phyloP scores from a whole-genome alignment of 768 basidiomycete species.

The Boletus subcaerulescens region DNA sequence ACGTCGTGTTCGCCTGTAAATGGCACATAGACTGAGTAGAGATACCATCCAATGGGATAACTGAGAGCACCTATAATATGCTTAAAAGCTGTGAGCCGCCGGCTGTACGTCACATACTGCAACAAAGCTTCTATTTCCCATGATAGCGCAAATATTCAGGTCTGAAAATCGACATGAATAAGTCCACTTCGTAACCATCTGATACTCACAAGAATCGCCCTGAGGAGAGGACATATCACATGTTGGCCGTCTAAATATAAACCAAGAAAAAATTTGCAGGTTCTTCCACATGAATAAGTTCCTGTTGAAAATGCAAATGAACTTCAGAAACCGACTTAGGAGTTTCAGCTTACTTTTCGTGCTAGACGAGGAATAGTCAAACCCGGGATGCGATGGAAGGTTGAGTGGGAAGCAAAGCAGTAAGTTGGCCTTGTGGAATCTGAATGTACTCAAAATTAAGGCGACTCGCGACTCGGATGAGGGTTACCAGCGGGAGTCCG shows the following conservation, averaged over 20 bases:
- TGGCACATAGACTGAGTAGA: too few relatives aligned
- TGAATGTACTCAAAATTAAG: too few relatives aligned
- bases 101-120: not conserved
- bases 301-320: too few relatives aligned
- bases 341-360: too few relatives aligned
- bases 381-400: too few relatives aligned
- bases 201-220: not conserved
- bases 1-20: not conserved
- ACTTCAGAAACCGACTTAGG: too few relatives aligned
- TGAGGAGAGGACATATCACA: not conserved
- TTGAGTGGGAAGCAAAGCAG: too few relatives aligned
- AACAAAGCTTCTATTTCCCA: not conserved
- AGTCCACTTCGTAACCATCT: constrained; percentile 2
- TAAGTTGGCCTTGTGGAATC: too few relatives aligned
- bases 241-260: not conserved
- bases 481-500: too few relatives aligned
- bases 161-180: not conserved
- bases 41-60: not conserved
- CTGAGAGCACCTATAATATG: not conserved
- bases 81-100: not conserved
- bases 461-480: too few relatives aligned
- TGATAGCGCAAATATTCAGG: not conserved
- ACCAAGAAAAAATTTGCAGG: not conserved
- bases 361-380: too few relatives aligned
- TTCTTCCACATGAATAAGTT: not conserved